A percentile compares a stretch with the other conserved stretches of the same genome.
Evolutionary conservation across 805 yeast species (phyloP).

Genomic region (Barnettozyma siamensis): DNA sequence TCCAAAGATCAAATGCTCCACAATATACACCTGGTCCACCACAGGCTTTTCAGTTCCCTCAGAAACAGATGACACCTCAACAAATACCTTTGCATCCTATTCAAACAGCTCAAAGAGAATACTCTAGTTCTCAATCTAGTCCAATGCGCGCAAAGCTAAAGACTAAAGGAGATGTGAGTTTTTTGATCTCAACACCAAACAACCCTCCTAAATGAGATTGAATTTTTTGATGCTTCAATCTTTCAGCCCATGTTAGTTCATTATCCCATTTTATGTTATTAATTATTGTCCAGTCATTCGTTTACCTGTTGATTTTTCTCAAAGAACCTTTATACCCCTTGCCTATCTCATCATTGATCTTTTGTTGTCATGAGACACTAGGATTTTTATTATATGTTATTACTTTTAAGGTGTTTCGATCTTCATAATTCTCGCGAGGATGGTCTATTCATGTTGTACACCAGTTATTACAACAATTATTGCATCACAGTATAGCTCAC

Average conservation of each 20-base stretch:
- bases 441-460: too few relatives aligned
- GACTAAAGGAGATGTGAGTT: constrained; percentile 22
- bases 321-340: background rate
- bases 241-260: too few relatives aligned
- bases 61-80: constrained; percentile 3
- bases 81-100: constrained; percentile 5
- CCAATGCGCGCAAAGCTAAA: constrained; percentile 2
- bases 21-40: constrained; percentile 3
- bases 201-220: constrained; percentile 21
- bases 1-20: background rate
- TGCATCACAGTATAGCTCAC: too few relatives aligned
- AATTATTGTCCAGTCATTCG: background rate
- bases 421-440: too few relatives aligned
- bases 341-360: background rate
- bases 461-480: too few relatives aligned
- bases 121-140: constrained; percentile 1
- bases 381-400: too few relatives aligned
- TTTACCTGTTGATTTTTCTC: background rate
- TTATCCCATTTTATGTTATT: too few relatives aligned
- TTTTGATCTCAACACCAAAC: constrained; percentile 23
- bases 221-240: too few relatives aligned
- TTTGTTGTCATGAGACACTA: background rate
- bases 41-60: constrained; percentile 4
- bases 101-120: constrained; percentile 3
- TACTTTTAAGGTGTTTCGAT: too few relatives aligned